These are phyloP conservation scores for Dactylellina leptospora DNA, from an alignment of 2,329 filamentous ascomycete species.

Conservation along the genomic window DNA sequence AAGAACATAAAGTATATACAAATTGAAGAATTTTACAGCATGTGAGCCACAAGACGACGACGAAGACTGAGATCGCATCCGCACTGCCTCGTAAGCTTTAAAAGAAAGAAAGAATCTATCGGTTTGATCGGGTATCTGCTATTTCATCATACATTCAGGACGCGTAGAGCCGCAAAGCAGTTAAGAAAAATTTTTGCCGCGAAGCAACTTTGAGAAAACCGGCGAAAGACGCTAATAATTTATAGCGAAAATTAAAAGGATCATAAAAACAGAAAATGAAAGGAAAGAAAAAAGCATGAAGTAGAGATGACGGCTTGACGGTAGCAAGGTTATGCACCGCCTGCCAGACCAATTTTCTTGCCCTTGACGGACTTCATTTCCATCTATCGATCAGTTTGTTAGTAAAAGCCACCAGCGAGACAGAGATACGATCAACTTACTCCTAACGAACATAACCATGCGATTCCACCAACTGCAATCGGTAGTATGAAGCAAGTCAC, in stretches of 20 bases:
- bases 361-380: slow-evolving; percentile 51
- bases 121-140: slow-evolving; percentile 25
- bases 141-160: slow-evolving; percentile 10
- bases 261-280: not conserved
- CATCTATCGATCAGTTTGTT: slow-evolving; percentile 32
- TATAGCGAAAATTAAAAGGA: not conserved
- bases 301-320: not conserved
- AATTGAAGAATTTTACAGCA: too few relatives aligned
- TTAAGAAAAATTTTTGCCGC: not conserved
- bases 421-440: slow-evolving; percentile 20
- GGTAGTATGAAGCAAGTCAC: slow-evolving; percentile 42
- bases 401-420: not conserved
- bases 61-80: too few relatives aligned
- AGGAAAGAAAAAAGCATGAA: slow-evolving; percentile 1
- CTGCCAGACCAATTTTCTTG: slow-evolving; percentile 42
- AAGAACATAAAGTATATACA: not conserved
- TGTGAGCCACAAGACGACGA: too few relatives aligned
- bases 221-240: not conserved
- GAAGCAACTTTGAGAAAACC: too few relatives aligned
- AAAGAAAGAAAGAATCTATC: slow-evolving; percentile 28
- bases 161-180: not conserved
- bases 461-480: slow-evolving; percentile 41
- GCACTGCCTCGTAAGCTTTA: not conserved
- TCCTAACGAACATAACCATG: slow-evolving; percentile 42
- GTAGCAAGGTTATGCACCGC: slow-evolving; percentile 24